Conservation (phyloP, 345 rosid genomes). For the Aquilaria malaccensis region DNA sequence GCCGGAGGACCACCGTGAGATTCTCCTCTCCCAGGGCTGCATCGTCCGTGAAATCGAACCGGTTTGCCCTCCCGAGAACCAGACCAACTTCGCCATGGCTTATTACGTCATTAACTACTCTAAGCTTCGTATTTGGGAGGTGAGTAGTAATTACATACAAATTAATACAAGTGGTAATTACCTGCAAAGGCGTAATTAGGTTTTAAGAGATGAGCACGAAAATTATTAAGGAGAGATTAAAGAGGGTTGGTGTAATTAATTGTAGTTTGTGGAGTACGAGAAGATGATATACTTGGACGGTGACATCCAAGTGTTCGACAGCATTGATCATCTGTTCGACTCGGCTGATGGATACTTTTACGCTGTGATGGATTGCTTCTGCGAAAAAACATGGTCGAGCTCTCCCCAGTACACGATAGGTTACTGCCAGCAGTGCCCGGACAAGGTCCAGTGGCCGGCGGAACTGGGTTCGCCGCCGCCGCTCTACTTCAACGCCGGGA, state of each 20-base stretch:
- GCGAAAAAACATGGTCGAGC: constrained; percentile 42
- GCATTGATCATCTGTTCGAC: constrained; percentile 58
- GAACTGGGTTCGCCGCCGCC: constrained; percentile 38
- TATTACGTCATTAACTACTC: constrained; percentile 71
- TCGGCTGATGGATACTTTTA: constrained; percentile 38
- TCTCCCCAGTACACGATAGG: constrained; percentile 45
- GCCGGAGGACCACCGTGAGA: constrained; percentile 49
- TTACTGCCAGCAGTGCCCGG: constrained; percentile 58
- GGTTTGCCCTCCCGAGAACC: constrained; percentile 42
- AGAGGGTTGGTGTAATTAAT: background rate
- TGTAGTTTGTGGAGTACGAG: constrained; percentile 53
- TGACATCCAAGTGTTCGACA: constrained; percentile 57
- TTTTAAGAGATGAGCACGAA: too few relatives aligned
- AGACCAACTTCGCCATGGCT: constrained; percentile 52
- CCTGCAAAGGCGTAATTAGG: too few relatives aligned
- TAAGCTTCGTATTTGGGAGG: constrained; percentile 83
- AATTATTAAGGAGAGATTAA: too few relatives aligned
- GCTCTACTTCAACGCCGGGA: constrained; percentile 62
- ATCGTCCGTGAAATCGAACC: constrained; percentile 51
- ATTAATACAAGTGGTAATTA: background rate
- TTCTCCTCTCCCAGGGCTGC: constrained; percentile 50
- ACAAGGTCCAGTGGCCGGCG: constrained; percentile 42
- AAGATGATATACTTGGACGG: constrained; percentile 69
- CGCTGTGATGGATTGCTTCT: constrained; percentile 62
- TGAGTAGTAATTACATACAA: constrained; percentile 15